Evolutionary conservation across 805 yeast species (phyloP).

Genomic region (Pichia rugopelliculosa): DNA sequence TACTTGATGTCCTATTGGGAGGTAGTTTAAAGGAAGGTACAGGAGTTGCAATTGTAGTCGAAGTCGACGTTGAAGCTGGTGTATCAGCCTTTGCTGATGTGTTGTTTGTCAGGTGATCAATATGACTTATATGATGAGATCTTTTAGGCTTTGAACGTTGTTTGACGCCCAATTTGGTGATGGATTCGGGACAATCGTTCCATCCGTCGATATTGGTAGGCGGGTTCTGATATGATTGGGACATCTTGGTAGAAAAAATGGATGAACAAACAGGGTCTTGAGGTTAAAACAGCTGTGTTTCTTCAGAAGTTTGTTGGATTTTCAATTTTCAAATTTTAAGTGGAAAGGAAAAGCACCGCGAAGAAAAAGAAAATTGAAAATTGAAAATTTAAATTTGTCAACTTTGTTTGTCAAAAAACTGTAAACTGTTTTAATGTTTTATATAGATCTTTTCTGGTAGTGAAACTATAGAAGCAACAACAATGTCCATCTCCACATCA

Average conservation of each 20-base stretch:
- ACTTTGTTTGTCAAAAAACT: too few relatives aligned
- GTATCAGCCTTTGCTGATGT: background rate
- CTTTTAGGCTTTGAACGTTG: slow-evolving; percentile 1
- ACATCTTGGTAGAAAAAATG: too few relatives aligned
- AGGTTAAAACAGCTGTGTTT: too few relatives aligned
- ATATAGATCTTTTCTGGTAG: background rate
- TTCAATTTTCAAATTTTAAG: too few relatives aligned
- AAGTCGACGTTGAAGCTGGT: slow-evolving; percentile 5
- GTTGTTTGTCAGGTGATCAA: background rate
- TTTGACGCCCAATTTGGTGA: slow-evolving; percentile 13
- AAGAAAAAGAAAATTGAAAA: too few relatives aligned
- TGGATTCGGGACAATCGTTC: slow-evolving; percentile 49
- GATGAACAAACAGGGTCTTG: too few relatives aligned
- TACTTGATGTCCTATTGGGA: slow-evolving; percentile 1
- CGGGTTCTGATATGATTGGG: background rate
- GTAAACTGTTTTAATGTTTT: too few relatives aligned
- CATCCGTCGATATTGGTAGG: slow-evolving; percentile 36
- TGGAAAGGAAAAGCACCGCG: too few relatives aligned
- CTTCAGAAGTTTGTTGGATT: too few relatives aligned
- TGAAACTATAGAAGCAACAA: background rate
- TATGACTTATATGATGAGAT: slow-evolving; percentile 4
- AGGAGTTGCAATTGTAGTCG: background rate
- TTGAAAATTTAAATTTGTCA: too few relatives aligned
- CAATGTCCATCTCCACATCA: slow-evolving; percentile 13
- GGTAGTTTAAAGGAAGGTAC: background rate